Evolutionary conservation across 495 filamentous ascomycete species (phyloP).

Genomic region (Penicillium alfredii): DNA sequence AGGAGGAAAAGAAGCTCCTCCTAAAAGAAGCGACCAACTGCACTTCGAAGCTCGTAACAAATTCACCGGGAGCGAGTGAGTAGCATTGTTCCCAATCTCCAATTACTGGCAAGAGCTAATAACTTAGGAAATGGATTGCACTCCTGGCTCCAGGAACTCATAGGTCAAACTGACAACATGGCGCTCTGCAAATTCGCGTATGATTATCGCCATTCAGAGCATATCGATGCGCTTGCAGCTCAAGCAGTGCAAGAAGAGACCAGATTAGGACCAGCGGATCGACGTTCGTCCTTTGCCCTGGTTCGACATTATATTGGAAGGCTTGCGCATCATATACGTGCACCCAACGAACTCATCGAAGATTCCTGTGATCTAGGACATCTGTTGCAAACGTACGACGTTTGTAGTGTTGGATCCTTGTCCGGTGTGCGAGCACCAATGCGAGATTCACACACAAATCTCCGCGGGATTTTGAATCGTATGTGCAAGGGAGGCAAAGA

Average conservation of each 20-base stretch:
- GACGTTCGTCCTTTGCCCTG: background rate
- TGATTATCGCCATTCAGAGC: background rate
- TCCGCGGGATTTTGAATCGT: constrained; percentile 11
- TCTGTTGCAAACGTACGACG: constrained; percentile 3
- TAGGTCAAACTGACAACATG: background rate
- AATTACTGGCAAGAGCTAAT: too few relatives aligned
- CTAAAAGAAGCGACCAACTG: background rate
- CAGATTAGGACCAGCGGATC: background rate
- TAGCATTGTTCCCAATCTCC: too few relatives aligned
- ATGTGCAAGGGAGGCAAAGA: constrained; percentile 3
- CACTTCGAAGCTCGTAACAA: background rate
- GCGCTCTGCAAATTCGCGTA: background rate
- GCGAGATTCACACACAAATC: constrained; percentile 8
- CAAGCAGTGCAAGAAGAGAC: background rate
- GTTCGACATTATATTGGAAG: background rate
- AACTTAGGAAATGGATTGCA: too few relatives aligned
- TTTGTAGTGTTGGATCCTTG: constrained; percentile 1
- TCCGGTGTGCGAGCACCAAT: constrained; percentile 1
- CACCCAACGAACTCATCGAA: constrained; percentile 3
- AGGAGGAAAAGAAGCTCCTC: constrained; percentile 1
- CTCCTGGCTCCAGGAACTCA: too few relatives aligned
- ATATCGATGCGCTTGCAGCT: background rate
- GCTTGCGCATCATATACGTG: constrained; percentile 1
- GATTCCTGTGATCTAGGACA: constrained; percentile 5
- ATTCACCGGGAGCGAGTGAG: too few relatives aligned